Base-by-base conservation (phyloP, 2,329 filamentous ascomycete species). In the Curvularia hawaiiensis region DNA sequence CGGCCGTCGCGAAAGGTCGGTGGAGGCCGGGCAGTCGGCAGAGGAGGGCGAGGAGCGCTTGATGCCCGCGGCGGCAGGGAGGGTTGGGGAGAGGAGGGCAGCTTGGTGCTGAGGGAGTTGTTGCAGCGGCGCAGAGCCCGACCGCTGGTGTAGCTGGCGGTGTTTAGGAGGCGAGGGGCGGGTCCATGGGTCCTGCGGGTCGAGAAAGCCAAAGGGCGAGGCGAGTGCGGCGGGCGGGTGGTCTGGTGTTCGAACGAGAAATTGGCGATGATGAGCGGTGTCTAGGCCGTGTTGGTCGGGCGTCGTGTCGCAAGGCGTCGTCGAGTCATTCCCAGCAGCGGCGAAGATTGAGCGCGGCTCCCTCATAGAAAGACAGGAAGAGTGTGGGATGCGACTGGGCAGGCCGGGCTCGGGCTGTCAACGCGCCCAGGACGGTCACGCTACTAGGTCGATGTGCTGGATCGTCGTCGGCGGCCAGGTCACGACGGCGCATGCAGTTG, bases 331-430 rank as follows among this genome's bases (percentile, higher is more conserved):
- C 38, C 59, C 61, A 57, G 62, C 50, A 26, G 58, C 61, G 54
- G 62, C 62, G 52, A 64, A 63, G 54, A 64, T 63, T 58, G 64
- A 64, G 24, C 50, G 59, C 53, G 52, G 58, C 57, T 58, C 54
- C 45, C 46, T 54, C 62, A 64, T 64, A 54, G 51, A 62, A 62
- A 50, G n/a, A n/a, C n/a, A n/a, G 54, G 9, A 56, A 50, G 49
- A 52, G 54, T 52, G 35, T 35, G 14, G 52, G 47, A 41, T 46
- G 40, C 38, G 30, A 12, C 14, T 40, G 46, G 57, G 22, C 46
- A 48, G 52, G 50, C 26, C 35, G 56, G 53, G 52, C 55, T 8
- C 39, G 48, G 48, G 53, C 61, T 54, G 60, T 57, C 56, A 56
- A 58, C 47, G 53, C 53, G 52, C 59, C 52, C 59, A 45, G 61